Conservation (phyloP, 495 filamentous ascomycete genomes). For the Staphylotrichum tortipilum region DNA sequence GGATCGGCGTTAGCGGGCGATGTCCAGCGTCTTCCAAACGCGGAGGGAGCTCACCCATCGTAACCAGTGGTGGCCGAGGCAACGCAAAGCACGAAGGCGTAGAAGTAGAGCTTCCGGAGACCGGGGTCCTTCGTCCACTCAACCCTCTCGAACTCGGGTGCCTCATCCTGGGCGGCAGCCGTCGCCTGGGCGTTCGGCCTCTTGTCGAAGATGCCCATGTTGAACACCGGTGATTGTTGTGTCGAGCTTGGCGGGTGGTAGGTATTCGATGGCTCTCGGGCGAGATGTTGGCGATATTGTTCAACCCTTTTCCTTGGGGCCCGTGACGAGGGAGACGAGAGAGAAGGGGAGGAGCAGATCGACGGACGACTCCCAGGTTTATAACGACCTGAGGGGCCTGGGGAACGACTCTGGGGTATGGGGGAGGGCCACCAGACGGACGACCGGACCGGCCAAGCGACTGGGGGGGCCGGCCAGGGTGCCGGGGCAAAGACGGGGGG, state of each 20-base stretch:
- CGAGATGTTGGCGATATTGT: slow-evolving; percentile 10
- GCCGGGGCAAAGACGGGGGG: slow-evolving; percentile 2
- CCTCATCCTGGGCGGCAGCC: slow-evolving; percentile 39
- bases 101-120: slow-evolving; percentile 54
- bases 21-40: not conserved
- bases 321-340: slow-evolving; percentile 11
- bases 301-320: slow-evolving; percentile 18
- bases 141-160: slow-evolving; percentile 51
- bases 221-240: slow-evolving; percentile 10
- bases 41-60: slow-evolving; percentile 42
- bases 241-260: not conserved
- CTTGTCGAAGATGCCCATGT: slow-evolving; percentile 26
- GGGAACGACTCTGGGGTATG: slow-evolving; percentile 8
- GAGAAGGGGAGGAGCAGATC: slow-evolving; percentile 8
- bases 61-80: slow-evolving; percentile 60
- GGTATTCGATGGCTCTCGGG: slow-evolving; percentile 6
- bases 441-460: slow-evolving; percentile 22
- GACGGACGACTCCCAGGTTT: slow-evolving; percentile 13
- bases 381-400: slow-evolving; percentile 10
- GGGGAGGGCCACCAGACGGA: slow-evolving; percentile 13
- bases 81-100: slow-evolving; percentile 48
- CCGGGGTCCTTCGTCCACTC: slow-evolving; percentile 52
- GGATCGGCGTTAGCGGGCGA: not conserved
- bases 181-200: slow-evolving; percentile 27
- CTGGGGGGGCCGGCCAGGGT: slow-evolving; percentile 1